phyloP scores from a whole-genome alignment of 2,329 filamentous ascomycete genomes.

The Pseudogymnoascus sp. region DNA sequence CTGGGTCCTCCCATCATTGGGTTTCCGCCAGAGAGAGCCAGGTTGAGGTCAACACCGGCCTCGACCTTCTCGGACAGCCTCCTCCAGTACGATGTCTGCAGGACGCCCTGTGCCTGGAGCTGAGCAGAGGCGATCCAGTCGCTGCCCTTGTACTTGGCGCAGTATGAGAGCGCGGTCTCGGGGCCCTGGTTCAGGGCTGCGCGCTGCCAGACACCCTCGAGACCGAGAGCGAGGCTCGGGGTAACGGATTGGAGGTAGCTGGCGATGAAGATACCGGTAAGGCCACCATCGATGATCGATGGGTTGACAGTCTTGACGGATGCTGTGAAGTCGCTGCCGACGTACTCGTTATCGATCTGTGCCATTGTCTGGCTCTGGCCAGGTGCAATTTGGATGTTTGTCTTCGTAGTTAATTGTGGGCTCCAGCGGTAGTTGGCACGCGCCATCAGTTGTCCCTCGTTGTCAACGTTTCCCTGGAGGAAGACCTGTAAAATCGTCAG shows the following conservation, averaged over 20 bases:
- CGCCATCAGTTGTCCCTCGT: slow-evolving; percentile 76
- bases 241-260: slow-evolving; percentile 94
- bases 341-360: slow-evolving; percentile 93
- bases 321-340: slow-evolving; percentile 84
- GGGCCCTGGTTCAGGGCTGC: slow-evolving; percentile 74
- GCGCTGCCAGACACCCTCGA: slow-evolving; percentile 93
- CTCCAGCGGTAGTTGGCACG: slow-evolving; percentile 92
- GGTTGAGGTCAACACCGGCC: slow-evolving; percentile 88
- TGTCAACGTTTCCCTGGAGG: slow-evolving; percentile 91
- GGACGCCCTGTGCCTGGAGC: slow-evolving; percentile 68
- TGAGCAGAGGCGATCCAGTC: slow-evolving; percentile 94
- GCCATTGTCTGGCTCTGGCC: slow-evolving; percentile 75
- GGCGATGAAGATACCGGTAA: slow-evolving; percentile 92
- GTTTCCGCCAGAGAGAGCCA: slow-evolving; percentile 58
- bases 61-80: slow-evolving; percentile 89
- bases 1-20: slow-evolving; percentile 65
- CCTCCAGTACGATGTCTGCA: slow-evolving; percentile 92
- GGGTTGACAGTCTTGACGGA: slow-evolving; percentile 93
- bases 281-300: slow-evolving; percentile 80
- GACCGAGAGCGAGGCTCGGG: slow-evolving; percentile 73
- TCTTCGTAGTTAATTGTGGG: slow-evolving; percentile 72
- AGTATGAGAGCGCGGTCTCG: slow-evolving; percentile 87
- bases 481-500: slow-evolving; percentile 58
- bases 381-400: slow-evolving; percentile 75
- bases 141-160: slow-evolving; percentile 77